phyloP scores from a whole-genome alignment of 441 rosid species.

The Adansonia rubrostipa region DNA sequence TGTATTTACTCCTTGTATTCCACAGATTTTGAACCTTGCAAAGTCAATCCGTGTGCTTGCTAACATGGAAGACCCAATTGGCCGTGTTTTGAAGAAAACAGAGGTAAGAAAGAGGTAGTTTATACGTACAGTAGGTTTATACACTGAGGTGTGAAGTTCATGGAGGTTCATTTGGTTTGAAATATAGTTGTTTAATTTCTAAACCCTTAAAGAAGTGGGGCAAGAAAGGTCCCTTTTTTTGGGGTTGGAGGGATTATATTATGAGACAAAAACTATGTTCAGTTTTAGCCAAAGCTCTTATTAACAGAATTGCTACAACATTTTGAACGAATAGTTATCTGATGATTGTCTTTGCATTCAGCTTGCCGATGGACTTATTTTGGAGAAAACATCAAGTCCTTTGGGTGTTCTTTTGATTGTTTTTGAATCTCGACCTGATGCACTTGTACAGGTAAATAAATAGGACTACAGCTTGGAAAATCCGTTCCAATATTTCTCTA shows the following conservation, averaged over 20 bases:
- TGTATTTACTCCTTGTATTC: constrained; percentile 32
- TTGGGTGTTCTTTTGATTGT: constrained; percentile 95
- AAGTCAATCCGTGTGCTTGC: constrained; percentile 87
- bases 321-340: constrained; percentile 1
- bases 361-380: constrained; percentile 87
- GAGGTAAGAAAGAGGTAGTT: constrained; percentile 58
- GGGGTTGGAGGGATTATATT: not conserved
- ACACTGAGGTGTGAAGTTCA: constrained; percentile 5
- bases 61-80: constrained; percentile 94
- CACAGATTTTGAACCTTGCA: constrained; percentile 82
- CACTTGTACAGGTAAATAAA: constrained; percentile 82
- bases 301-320: not conserved
- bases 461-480: constrained; percentile 4
- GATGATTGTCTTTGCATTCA: constrained; percentile 38
- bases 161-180: not conserved
- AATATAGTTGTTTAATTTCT: not conserved
- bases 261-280: not conserved
- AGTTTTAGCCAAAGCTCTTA: constrained; percentile 5
- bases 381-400: constrained; percentile 95
- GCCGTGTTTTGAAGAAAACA: constrained; percentile 77
- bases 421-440: constrained; percentile 97
- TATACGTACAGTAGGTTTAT: constrained; percentile 3
- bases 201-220: not conserved
- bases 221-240: not conserved
- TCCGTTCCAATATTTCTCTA: constrained; percentile 20